Evolutionary conservation across 2,329 filamentous ascomycete genomes (phyloP), one percentile per base, ranked within the genome.

Genomic region (Biscogniauxia sp.): DNA sequence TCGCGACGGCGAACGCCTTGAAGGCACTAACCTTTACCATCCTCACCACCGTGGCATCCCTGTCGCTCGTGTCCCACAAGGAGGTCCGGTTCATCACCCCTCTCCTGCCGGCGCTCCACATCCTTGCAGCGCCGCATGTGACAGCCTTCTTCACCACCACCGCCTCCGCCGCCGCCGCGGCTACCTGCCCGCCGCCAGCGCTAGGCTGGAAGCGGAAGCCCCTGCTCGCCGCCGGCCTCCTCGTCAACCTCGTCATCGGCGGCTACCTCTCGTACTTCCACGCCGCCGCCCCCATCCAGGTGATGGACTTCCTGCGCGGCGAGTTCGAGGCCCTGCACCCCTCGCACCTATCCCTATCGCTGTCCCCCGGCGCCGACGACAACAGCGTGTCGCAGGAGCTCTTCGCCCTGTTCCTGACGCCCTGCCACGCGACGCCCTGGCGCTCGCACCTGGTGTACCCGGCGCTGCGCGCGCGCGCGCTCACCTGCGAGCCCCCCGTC

Each of bases 71-170:
- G 66, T 88, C 92, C 1, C 95, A 99, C 78, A 99, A 99, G 75
- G 95, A 99, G 81, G 91, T 97, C 68, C 92, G 95, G 70, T 99
- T 99, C 79, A 91, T 98, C 67, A 97, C 96, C 70, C 94, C 95
- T 1, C 83, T 99, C 19, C 83, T 98, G 1, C 94, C 95, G 1
- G 83, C 88, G n/a, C 83, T 99, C 6, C 92, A 95, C 73, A 79
- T 97, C 64, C 80, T 98, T 49, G 86, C 91, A 1, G 92, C 92
- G 0, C 84, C 86, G 0, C 82, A 87, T 2, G 76, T 91, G 17
- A 79, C 84, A 2, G 74, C 79, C 8, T 93, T 91, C 77, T 92
- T 94, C 73, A 76, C 78, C 8, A 79, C 77, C 25, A 70, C 75
- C 17, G 61, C 71, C 17, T 3, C 23, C 23, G 64, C 72, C 28